phyloP scores from a whole-genome alignment of 805 yeast species.

The Candida tallmaniae region DNA sequence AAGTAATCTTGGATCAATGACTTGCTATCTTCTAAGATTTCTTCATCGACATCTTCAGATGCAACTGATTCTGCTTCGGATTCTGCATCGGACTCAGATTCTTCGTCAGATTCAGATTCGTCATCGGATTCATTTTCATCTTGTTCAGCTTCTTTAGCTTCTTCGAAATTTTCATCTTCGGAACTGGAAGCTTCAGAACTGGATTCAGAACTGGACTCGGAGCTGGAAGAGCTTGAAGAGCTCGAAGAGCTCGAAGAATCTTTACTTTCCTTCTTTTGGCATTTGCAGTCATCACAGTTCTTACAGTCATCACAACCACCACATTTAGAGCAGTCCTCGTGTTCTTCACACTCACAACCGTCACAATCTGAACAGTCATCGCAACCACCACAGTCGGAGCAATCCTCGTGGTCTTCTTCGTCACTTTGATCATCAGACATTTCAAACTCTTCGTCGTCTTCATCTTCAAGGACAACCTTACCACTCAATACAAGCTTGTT shows the following conservation, averaged over 20 bases:
- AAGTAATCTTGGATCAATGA: slow-evolving; percentile 33
- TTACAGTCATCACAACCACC: slow-evolving; percentile 4
- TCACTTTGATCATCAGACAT: slow-evolving; percentile 14
- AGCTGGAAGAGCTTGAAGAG: slow-evolving; percentile 5
- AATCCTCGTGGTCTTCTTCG: slow-evolving; percentile 12
- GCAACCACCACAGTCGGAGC: slow-evolving; percentile 6
- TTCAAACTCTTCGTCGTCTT: slow-evolving; percentile 17
- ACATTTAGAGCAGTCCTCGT: slow-evolving; percentile 9
- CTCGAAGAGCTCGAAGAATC: not conserved
- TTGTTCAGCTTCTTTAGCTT: slow-evolving; percentile 8
- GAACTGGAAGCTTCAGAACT: slow-evolving; percentile 11
- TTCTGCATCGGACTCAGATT: slow-evolving; percentile 7
- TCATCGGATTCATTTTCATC: slow-evolving; percentile 5
- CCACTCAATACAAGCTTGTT: slow-evolving; percentile 40
- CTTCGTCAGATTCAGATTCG: slow-evolving; percentile 4
- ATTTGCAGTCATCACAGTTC: not conserved
- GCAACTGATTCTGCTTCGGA: slow-evolving; percentile 11
- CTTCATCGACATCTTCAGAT: slow-evolving; percentile 26
- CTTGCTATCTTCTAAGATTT: slow-evolving; percentile 36
- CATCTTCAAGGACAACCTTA: slow-evolving; percentile 22
- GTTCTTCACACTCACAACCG: slow-evolving; percentile 11
- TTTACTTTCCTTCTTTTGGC: slow-evolving; percentile 13
- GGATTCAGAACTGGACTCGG: slow-evolving; percentile 15
- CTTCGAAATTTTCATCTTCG: slow-evolving; percentile 8
- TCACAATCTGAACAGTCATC: slow-evolving; percentile 6